Evolutionary conservation across 257 asterid species (phyloP), one percentile per base, ranked within the genome.

Genomic region (Eustoma russellianum): DNA sequence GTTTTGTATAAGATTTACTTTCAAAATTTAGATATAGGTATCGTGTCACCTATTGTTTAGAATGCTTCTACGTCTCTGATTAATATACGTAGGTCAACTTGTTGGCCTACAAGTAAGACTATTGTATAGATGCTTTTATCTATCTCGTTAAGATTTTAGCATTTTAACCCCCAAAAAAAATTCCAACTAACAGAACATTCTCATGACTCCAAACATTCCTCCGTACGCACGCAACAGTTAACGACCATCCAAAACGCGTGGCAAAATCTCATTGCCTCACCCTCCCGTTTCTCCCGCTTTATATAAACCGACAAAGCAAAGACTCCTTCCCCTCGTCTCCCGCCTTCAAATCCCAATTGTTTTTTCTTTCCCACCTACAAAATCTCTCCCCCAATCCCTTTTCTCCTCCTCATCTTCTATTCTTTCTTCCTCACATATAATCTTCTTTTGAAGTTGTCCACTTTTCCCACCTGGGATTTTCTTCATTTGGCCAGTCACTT

Each of bases 341-440:
- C 66, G 70, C 72, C 69, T 61, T 66, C 35, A 17, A 28, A 17
- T 69, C 65, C 53, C 30, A 2, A 38, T 7, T 38, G 11, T 11
- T 38, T 53, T 1, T 17, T 14, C 66, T 53, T 65, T 44, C 59
- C 63, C 79, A 30, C 77, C 83, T 67, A 74, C 75, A 83, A 78
- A 68, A 17, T 59, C 72, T 78, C 86, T 66, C 74, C 13, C 64
- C 67, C 82, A 63, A 61, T 56, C 45, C 59, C 43, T 67, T 24
- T 24, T 59, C 35, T 54, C 66, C 47, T 53, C 6, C 30, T 34
- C 62, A 50, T 58, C 41, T 35, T 17, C 12, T 35, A 45, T 30
- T 30, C 16, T 17, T 2, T 17, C 17, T 38, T 41, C 18, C 60
- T 47, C 66, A 45, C 61, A 30, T 44, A n/a, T 33, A 38, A 56